Evolutionary conservation across 768 basidiomycete species (phyloP), one percentile per base, ranked within the genome.

Genomic region (Termitomyces sp.): DNA sequence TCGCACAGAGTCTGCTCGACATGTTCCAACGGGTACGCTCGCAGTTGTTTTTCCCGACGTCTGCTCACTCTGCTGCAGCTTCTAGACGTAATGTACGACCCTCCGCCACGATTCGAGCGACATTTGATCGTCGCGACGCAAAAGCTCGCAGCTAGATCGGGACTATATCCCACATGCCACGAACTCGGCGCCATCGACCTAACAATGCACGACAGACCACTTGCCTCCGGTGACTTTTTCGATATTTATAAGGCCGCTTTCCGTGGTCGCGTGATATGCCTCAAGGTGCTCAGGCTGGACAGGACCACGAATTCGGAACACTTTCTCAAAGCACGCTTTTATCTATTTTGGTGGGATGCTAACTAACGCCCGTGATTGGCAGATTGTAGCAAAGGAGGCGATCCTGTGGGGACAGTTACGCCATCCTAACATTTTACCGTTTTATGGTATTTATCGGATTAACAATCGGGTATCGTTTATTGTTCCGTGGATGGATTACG

Each of bases 371-470:
- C 7, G 13, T 13, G n/a, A n/a, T 50, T 44, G 13, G 15, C 33
- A 59, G 58, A 39, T 29, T 10, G n/a, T 59, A 9, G 54, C 54
- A 20, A 59, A 55, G n/a, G 58, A 59, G 31, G 26, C 48, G 26
- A 51, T 59, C 5, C 54, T 51, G 7, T 57, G 56, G 56, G 50
- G 56, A 2, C 56, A 57, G 24, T 16, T 57, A 45, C 56, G 50
- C 22, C 56, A 57, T 29, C 56, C 56, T 18, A 57, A 57, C 20
- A 16, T 57, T 20, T 31, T 57, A n/a, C 56, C 56, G 3, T 57
- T 59, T 26, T 55, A 59, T 31, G 58, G 58, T 15, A 22, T 55
- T 12, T 55, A 42, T 28, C 41, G 33, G 4, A 50, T 41, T 16
- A 47, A 37, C 15, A n/a, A 28, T n/a, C 46, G 24, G 26, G 24